Conservation (phyloP, 257 asterid genomes). For the Plectranthus barbatus region DNA sequence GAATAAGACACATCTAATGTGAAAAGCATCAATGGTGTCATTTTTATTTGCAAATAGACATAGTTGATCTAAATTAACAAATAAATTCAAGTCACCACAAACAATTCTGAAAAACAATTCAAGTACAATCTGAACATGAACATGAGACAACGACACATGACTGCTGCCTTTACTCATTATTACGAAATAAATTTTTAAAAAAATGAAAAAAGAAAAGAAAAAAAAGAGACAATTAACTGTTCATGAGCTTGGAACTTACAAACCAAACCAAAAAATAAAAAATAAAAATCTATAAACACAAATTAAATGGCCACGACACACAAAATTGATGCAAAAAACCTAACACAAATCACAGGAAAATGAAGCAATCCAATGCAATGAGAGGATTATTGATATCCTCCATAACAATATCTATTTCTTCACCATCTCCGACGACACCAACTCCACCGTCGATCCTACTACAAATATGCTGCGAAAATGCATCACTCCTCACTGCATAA, state of each 20-base stretch:
- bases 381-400: conserved; percentile 68
- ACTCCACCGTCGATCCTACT: conserved; percentile 24
- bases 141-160: no score
- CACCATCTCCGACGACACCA: background rate
- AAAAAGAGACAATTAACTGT: background rate
- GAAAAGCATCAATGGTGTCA: no score
- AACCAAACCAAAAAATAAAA: background rate
- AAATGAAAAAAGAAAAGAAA: background rate
- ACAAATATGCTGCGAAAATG: conserved; percentile 13
- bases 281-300: conserved; percentile 6
- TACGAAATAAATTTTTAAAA: background rate
- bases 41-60: no score
- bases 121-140: no score
- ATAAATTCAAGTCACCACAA: no score
- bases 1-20: no score
- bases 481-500: conserved; percentile 13
- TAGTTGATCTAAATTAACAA: no score
- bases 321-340: conserved; percentile 8
- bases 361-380: conserved; percentile 80
- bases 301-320: conserved; percentile 22
- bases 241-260: conserved; percentile 21
- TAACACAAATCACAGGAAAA: conserved; percentile 36
- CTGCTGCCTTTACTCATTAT: no score
- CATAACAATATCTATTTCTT: conserved; percentile 35
- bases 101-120: no score